Percentiles rank a stretch among this genome's conserved stretches.
Conservation (phyloP, 1,139 yeast genomes). For the Blastobotrys aristatus region DNA sequence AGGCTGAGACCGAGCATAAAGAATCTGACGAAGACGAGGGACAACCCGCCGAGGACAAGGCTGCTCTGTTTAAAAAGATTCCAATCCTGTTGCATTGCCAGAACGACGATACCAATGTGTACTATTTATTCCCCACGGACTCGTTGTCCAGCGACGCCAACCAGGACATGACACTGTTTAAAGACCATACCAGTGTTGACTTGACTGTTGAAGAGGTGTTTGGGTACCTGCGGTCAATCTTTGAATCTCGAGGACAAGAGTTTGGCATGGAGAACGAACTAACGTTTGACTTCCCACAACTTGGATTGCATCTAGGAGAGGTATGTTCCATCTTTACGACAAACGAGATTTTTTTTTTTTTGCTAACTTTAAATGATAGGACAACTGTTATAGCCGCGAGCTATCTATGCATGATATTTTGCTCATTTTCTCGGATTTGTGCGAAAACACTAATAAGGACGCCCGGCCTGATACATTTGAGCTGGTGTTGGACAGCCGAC, state of each 20-base stretch:
- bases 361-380: constrained; percentile 15
- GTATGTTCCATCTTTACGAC: constrained; percentile 13
- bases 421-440: constrained; percentile 19
- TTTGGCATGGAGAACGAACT: constrained; percentile 22
- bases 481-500: constrained; percentile 16
- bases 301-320: constrained; percentile 24
- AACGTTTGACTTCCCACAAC: constrained; percentile 19
- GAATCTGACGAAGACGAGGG: neutral
- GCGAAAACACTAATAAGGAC: constrained; percentile 15
- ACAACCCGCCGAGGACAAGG: neutral
- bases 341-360: neutral
- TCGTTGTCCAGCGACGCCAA: neutral
- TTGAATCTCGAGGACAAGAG: constrained; percentile 14
- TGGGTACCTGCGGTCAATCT: constrained; percentile 17
- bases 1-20: neutral
- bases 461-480: constrained; percentile 17
- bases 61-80: constrained; percentile 2
- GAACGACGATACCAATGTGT: constrained; percentile 4
- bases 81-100: constrained; percentile 8
- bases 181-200: constrained; percentile 1
- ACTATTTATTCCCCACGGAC: constrained; percentile 7
- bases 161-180: neutral
- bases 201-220: constrained; percentile 16
- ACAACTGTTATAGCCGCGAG: constrained; percentile 24
- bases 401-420: constrained; percentile 23